phyloP scores from a whole-genome alignment of 2,329 filamentous ascomycete genomes.

The Pyricularia pennisetigena region DNA sequence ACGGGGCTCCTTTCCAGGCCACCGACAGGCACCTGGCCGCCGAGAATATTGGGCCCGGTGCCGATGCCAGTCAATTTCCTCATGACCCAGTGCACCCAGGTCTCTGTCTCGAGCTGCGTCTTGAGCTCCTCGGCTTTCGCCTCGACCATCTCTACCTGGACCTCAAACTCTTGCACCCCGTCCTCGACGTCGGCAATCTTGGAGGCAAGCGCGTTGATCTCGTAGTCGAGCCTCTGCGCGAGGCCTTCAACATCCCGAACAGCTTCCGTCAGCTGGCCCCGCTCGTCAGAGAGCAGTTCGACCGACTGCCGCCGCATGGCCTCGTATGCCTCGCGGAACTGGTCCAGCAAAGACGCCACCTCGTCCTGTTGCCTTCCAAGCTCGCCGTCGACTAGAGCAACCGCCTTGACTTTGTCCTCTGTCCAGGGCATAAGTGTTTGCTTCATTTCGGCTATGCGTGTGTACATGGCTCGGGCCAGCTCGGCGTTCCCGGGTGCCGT shows the following conservation, averaged over 20 bases:
- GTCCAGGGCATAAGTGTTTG: constrained; percentile 52
- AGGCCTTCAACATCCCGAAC: constrained; percentile 73
- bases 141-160: constrained; percentile 65
- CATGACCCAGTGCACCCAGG: constrained; percentile 55
- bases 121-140: constrained; percentile 53
- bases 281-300: constrained; percentile 61
- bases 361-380: constrained; percentile 55
- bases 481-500: constrained; percentile 28
- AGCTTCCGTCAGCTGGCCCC: constrained; percentile 56
- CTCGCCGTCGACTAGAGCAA: constrained; percentile 50
- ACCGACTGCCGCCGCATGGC: constrained; percentile 56
- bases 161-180: constrained; percentile 68
- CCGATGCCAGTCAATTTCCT: constrained; percentile 51
- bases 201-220: constrained; percentile 68
- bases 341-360: constrained; percentile 57
- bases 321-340: constrained; percentile 61
- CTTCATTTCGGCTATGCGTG: constrained; percentile 40
- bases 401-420: constrained; percentile 39
- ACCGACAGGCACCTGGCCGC: not conserved
- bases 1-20: not conserved
- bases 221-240: constrained; percentile 83
- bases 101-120: constrained; percentile 50
- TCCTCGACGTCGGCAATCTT: constrained; percentile 84
- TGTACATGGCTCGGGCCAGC: constrained; percentile 45
- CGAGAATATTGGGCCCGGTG: constrained; percentile 44